Base-by-base conservation (phyloP, 805 yeast species). In the Ogataea allantospora region DNA sequence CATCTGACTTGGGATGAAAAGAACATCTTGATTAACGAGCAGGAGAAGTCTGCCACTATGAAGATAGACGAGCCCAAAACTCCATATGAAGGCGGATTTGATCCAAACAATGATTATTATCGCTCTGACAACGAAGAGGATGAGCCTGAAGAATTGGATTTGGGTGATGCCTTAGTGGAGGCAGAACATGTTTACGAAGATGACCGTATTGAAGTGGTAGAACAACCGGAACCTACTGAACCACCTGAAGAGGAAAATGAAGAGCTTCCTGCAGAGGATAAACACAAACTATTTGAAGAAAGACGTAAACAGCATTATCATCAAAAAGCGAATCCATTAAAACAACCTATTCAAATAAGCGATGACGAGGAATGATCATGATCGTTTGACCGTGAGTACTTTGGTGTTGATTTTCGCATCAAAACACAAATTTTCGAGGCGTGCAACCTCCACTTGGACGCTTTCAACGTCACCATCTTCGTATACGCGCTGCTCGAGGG, bases 61-160 rank as follows among this genome's bases (percentile, higher is more conserved):
- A 80, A 80, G 51, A 87, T 89, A 29, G 95, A 87, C 55, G 97
- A 89, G 59, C 97, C 97, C 15, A 89, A 89, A 67, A 89, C 97
- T 1, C 97, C 97, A 5, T 89, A 83, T 54, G 95, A 86, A 57
- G 95, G 93, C 8, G 95, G 95, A 1, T 83, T 86, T 18, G 80
- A 83, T 53, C 89, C 93, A 40, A 70, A 75, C 36, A 87, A 86
- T 21, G 95, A 88, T 52, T 83, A 84, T 55, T 87, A 88, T 50
- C 71, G 73, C 35, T 77, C 74, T 5, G 91, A 83, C 52, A 78
- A 79, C 30, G 88, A 81, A 23, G 55, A 47, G 4, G 65, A 52
- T 14, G 70, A 68, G n/a, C 80, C 48, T 2, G 60, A 52, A 23
- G 53, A 38, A 9, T 35, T 48, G 17, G 34, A 35, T 32, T 33